Conservation (phyloP, 345 rosid species). For the Eucalyptus pumila region DNA sequence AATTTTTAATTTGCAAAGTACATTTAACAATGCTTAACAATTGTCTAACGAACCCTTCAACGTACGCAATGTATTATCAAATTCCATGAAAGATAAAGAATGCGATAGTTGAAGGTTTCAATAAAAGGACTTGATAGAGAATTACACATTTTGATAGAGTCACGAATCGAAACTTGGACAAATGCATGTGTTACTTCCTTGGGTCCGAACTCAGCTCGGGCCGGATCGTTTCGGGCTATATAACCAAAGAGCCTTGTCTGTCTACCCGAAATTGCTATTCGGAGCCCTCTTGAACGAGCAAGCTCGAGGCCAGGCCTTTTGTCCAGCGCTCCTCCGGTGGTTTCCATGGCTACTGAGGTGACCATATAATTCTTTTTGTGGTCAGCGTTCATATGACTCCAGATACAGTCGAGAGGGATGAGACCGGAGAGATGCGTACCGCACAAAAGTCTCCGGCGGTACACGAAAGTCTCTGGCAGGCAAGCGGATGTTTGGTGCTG, state of each 20-base stretch:
- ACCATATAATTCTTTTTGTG: neutral
- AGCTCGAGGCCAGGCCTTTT: neutral
- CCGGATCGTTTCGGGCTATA: neutral
- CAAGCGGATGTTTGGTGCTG: neutral
- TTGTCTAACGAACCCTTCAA: neutral
- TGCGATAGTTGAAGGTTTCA: neutral
- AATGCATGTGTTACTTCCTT: neutral
- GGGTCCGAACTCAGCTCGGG: neutral
- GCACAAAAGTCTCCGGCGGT: neutral
- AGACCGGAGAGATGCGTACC: neutral
- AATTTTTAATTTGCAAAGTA: neutral
- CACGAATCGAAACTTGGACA: neutral
- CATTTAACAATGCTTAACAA: neutral
- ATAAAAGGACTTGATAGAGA: neutral
- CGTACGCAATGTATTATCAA: neutral
- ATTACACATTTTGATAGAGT: neutral
- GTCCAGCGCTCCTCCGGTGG: neutral
- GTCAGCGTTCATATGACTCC: neutral
- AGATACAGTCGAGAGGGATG: neutral
- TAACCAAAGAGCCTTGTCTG: neutral
- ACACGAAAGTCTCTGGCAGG: neutral
- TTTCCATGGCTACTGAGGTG: neutral
- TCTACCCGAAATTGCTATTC: neutral
- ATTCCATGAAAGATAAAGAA: neutral
- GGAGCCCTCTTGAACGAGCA: neutral